Evolutionary conservation across 2,329 filamentous ascomycete genomes (phyloP), one percentile per base, ranked within the genome.

Genomic region (Colletotrichum tabaci): DNA sequence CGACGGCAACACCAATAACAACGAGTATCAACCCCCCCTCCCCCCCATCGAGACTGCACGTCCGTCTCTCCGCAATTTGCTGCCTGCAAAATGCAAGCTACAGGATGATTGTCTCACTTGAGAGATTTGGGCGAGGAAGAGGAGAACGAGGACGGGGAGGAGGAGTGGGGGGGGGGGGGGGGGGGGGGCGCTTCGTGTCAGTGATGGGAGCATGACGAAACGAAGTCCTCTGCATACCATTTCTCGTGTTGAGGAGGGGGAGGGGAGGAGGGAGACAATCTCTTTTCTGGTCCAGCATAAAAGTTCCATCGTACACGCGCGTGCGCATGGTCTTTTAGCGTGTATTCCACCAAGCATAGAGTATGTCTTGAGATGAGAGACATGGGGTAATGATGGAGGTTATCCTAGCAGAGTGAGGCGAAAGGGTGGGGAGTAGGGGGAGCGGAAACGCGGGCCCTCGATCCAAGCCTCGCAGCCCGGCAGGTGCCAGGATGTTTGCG

Each of bases 201-300:
- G 18, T 56, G 53, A 56, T 42, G 53, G 16, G 35, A 56, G 35
- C 53, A 56, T 40, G 53, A 40, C 53, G 53, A 56, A 16, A 21
- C 35, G n/a, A 12, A 40, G 2, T 40, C 30, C n/a, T 23, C 10
- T 56, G 7, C 6, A 30, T 30, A 6, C 7, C 30, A 30, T 7
- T 30, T 30, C 30, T 30, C 30, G 30, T 30, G 30, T 5, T 8
- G 30, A 30, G 30, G 30, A 30, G 30, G 30, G 30, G 30, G 30
- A 30, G 30, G 30, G 30, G 26, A 30, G 53, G n/a, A 16, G 12
- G n/a, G 13, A 16, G 2, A 16, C 13, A 8, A 38, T 18, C 10
- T 12, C 23, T 53, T 15, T 53, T 10, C 35, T 56, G 35, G 30
- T 6, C 38, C n/a, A 21, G 6, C n/a, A 21, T 8, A 26, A 12